Evolutionary conservation across 108 stramenopile species (phyloP).

Genomic region (Seminavis robusta): DNA sequence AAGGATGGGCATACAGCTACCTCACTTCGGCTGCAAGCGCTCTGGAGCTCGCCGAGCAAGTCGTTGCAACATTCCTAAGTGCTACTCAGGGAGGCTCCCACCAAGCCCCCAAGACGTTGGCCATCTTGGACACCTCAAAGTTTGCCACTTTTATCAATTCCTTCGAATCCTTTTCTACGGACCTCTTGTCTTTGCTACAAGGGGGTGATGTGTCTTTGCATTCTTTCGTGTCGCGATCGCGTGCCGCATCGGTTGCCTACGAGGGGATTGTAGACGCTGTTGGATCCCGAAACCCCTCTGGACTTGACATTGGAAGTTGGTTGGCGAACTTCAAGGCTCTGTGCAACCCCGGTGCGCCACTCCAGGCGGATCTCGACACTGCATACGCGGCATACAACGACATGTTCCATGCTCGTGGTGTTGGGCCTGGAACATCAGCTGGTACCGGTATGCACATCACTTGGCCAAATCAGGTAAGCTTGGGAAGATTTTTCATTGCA

Average conservation of each 20-base stretch:
- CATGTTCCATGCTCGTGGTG: conserved; percentile 15
- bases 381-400: conserved; percentile 6
- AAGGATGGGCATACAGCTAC: conserved; percentile 15
- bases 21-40: conserved; percentile 6
- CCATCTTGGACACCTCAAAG: conserved; percentile 8
- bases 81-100: conserved; percentile 8
- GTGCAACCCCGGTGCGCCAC: not conserved
- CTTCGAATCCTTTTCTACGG: conserved; percentile 18
- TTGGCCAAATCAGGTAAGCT: not conserved
- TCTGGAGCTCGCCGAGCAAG: conserved; percentile 16
- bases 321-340: not conserved
- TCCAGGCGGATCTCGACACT: not conserved
- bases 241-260: conserved; percentile 11
- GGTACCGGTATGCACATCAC: conserved; percentile 26
- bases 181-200: no score
- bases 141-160: conserved; percentile 7
- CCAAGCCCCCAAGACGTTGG: conserved; percentile 24
- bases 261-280: conserved; percentile 8
- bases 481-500: no score
- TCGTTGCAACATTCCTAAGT: conserved; percentile 13
- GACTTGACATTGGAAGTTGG: conserved; percentile 6
- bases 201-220: not conserved
- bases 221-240: conserved; percentile 7
- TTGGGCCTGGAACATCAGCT: conserved; percentile 10
- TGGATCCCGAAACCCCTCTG: not conserved